A percentile compares a stretch with the other conserved stretches of the same genome.
Evolutionary conservation across 352 stramenopile species (phyloP).

Genomic region (Peronospora tabacina): DNA sequence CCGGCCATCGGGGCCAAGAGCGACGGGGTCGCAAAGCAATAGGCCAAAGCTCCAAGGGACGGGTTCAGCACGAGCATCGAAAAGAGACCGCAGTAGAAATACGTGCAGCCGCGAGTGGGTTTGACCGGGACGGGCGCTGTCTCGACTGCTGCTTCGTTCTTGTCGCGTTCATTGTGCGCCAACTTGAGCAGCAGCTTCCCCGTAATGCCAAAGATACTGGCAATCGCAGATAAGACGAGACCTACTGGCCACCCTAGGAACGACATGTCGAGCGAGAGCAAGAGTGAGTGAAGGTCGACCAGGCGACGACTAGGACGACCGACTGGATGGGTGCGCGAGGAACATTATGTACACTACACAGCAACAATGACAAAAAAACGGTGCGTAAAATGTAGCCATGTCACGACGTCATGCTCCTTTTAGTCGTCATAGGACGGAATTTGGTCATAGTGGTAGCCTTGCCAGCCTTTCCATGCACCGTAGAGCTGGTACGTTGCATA

Average conservation of each 20-base stretch:
- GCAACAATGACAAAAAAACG: no score
- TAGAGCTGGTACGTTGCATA: slow-evolving; percentile 77
- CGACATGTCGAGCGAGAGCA: slow-evolving; percentile 17
- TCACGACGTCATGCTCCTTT: no score
- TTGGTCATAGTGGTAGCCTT: slow-evolving; percentile 78
- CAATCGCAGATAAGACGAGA: slow-evolving; percentile 63
- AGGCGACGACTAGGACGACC: background rate
- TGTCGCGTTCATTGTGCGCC: slow-evolving; percentile 61
- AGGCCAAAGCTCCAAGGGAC: slow-evolving; percentile 48
- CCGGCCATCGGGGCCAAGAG: slow-evolving; percentile 76
- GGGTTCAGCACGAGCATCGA: slow-evolving; percentile 78
- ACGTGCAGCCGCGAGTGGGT: slow-evolving; percentile 43
- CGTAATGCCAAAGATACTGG: slow-evolving; percentile 71
- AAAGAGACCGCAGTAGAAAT: slow-evolving; percentile 62
- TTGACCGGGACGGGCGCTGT: slow-evolving; percentile 24
- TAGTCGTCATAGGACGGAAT: slow-evolving; percentile 81
- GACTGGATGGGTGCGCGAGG: no score
- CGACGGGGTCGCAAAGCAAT: slow-evolving; percentile 75
- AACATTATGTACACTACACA: no score
- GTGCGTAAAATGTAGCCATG: no score
- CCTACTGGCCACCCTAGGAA: slow-evolving; percentile 71
- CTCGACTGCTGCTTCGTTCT: slow-evolving; percentile 38
- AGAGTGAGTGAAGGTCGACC: slow-evolving; percentile 8
- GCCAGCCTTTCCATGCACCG: slow-evolving; percentile 76
- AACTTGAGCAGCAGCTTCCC: slow-evolving; percentile 80